phyloP scores from a whole-genome alignment of 2,329 filamentous ascomycete species.

The Fonsecaea multimorphosa region DNA sequence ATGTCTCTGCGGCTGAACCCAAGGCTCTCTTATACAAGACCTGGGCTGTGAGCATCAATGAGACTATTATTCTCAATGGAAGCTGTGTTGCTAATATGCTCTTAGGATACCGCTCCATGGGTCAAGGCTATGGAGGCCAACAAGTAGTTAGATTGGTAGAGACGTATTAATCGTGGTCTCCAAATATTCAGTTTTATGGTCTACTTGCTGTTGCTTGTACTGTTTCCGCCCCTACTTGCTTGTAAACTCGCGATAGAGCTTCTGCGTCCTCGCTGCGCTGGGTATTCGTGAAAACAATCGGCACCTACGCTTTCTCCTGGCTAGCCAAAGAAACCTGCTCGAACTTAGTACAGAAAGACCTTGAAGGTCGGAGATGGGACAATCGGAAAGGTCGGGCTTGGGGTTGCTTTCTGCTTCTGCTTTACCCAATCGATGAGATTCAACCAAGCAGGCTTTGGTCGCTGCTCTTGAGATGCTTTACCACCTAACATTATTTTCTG shows the following conservation, averaged over 20 bases:
- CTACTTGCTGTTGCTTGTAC: neutral
- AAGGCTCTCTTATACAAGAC: neutral
- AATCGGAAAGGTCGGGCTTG: neutral
- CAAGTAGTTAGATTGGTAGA: too few relatives aligned
- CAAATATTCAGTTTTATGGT: too few relatives aligned
- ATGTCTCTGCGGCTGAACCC: neutral
- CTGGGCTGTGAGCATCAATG: neutral
- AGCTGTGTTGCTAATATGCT: neutral
- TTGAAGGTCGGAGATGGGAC: slow-evolving; percentile 1
- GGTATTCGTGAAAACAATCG: neutral
- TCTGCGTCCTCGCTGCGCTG: slow-evolving; percentile 6
- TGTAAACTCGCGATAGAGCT: slow-evolving; percentile 2
- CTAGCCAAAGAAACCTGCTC: slow-evolving; percentile 1
- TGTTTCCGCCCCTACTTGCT: slow-evolving; percentile 11
- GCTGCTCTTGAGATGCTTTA: slow-evolving; percentile 1
- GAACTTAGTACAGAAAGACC: slow-evolving; percentile 10
- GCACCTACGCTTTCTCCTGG: neutral
- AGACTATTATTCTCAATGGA: neutral
- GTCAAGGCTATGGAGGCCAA: too few relatives aligned
- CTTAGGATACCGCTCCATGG: too few relatives aligned
- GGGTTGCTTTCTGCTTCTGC: slow-evolving; percentile 7
- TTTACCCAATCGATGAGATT: slow-evolving; percentile 14
- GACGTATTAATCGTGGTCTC: too few relatives aligned
- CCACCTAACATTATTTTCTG: slow-evolving; percentile 3
- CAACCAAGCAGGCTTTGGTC: slow-evolving; percentile 11